Conservation (phyloP, 768 basidiomycete species). For the Lyophyllum decastes region DNA sequence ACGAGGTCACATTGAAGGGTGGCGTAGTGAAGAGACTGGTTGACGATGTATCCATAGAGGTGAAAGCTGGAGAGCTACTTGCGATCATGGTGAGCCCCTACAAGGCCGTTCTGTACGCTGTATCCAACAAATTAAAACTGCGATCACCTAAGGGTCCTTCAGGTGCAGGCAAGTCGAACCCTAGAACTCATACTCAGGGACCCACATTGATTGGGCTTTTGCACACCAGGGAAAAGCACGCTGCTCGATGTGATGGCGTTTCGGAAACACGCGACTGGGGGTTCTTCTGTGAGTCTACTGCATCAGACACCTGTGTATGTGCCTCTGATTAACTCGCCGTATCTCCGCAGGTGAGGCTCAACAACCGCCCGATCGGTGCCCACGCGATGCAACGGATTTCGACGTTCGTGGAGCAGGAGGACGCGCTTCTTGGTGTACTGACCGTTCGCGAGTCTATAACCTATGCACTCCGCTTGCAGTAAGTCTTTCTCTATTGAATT, state of each 20-base stretch:
- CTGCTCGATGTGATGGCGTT: constrained; percentile 47
- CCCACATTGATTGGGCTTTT: not conserved
- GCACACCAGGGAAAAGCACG: constrained; percentile 40
- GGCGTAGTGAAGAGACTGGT: constrained; percentile 30
- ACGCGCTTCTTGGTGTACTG: constrained; percentile 57
- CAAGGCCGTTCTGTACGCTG: not conserved
- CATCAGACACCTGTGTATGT: not conserved
- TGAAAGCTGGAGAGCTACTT: constrained; percentile 39
- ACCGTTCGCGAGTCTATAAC: constrained; percentile 57
- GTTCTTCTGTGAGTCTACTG: constrained; percentile 28
- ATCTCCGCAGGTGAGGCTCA: constrained; percentile 30
- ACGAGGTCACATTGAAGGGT: constrained; percentile 26
- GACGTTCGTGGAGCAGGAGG: constrained; percentile 61
- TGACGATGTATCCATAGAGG: constrained; percentile 40
- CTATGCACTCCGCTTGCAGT: constrained; percentile 54
- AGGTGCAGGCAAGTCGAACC: constrained; percentile 36
- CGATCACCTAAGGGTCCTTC: constrained; percentile 37
- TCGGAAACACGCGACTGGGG: constrained; percentile 31
- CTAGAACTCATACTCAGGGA: not conserved
- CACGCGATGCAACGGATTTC: constrained; percentile 40
- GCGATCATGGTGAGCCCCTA: constrained; percentile 40
- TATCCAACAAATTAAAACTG: not conserved
- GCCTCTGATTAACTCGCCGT: not conserved
- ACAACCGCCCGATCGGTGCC: constrained; percentile 27
- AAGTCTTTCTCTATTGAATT: constrained; percentile 11